Base-by-base conservation (phyloP, 2,329 filamentous ascomycete species). In the Exophiala spinifera region DNA sequence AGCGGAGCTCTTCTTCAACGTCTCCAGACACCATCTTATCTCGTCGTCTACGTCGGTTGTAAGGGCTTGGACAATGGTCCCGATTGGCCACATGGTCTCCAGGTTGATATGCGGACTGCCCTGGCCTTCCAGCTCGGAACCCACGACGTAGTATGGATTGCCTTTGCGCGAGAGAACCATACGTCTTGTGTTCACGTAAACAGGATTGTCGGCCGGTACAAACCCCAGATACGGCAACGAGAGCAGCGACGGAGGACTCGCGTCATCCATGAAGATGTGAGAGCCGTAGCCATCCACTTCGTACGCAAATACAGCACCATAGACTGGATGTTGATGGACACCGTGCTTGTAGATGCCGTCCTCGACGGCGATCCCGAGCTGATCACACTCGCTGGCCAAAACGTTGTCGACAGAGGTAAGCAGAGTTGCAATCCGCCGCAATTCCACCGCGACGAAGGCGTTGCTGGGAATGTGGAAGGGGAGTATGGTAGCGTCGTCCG, bases 381-480 rank as follows among this genome's bases (percentile, higher is more conserved):
- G n/a, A 5, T 19, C 19, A 17, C 6, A 8, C 4, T 14, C 15
- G 4, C 4, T 4, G 4, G 3, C 3, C 3, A 13, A 4, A 5
- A 4, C 14, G 4, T 4, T 3, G 4, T 14, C 13, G 3, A 5
- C 14, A 6, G 39, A 17, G 4, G 39, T 17, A 5, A 43, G 11
- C 39, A 43, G 14, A 4, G 17, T 21, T 14, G 36, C 36, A 5
- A 3, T 39, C 6, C 5, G 36, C 8, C 6, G 6, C 6, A 39
- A 14, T 19, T 39, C 36, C 6, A 39, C 36, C 6, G 36, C 81
- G 95, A 85, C 95, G 91, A 21, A 92, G 91, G 36, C 36, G 67
- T 99, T 99, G 36, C 89, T 86, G 0, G 94, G 94, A 61, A 97
- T 95, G 68, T 95, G 89, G 76, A 90, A 97, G 40, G 91, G 91